These are phyloP conservation scores for Crucihimalaya himalaica DNA, from an alignment of 345 rosid genomes.

Conservation along the genomic window DNA sequence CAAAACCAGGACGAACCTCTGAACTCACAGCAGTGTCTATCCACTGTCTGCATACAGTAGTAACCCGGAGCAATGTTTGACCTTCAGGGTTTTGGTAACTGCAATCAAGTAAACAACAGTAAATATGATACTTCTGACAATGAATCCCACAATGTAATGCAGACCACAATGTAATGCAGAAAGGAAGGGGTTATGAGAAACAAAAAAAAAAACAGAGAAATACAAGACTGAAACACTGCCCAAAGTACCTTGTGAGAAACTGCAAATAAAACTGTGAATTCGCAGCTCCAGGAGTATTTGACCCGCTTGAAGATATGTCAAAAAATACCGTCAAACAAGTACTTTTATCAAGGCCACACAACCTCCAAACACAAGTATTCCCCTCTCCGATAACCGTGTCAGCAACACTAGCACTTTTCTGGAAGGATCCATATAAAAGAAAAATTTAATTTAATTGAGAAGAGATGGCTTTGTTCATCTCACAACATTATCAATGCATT, in stretches of 20 bases:
- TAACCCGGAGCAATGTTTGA: not conserved
- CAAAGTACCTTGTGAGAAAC: constrained; percentile 12
- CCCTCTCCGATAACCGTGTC: constrained; percentile 63
- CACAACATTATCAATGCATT: not conserved
- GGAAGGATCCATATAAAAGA: not conserved
- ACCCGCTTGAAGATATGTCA: constrained; percentile 79
- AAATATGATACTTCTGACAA: not conserved
- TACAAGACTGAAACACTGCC: not conserved
- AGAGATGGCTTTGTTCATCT: not conserved
- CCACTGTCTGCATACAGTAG: not conserved
- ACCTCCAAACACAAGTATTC: constrained; percentile 76
- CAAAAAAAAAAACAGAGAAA: not conserved
- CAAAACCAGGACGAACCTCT: not conserved
- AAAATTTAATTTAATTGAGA: not conserved
- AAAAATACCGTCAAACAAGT: constrained; percentile 77
- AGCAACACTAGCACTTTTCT: constrained; percentile 7
- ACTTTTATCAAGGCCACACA: constrained; percentile 87
- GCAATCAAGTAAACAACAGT: not conserved
- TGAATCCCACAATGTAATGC: not conserved
- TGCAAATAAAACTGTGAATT: constrained; percentile 43
- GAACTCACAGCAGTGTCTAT: not conserved
- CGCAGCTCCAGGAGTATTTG: constrained; percentile 57
- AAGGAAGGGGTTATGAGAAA: not conserved
- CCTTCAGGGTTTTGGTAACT: not conserved
- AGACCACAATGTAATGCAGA: not conserved